Base-by-base conservation (phyloP, 176 grass and related monocot species). In the Lolium perenne region DNA sequence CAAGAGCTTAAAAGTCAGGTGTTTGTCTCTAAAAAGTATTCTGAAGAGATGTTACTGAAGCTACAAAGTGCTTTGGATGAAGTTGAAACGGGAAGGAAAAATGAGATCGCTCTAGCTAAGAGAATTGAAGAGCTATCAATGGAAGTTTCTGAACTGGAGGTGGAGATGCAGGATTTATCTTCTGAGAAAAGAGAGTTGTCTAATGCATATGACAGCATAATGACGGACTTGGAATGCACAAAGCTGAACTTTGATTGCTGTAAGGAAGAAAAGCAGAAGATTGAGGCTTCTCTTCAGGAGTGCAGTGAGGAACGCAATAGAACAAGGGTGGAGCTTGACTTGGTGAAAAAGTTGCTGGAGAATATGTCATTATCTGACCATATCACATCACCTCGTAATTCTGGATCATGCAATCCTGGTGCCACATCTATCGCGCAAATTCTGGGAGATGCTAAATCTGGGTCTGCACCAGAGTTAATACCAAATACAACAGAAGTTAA, bases 31-130 rank as follows among this genome's bases (percentile, higher is more conserved):
- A 94, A 96, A 86, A 94, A 96, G 47, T 94, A 96, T 92, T 83
- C 97, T 60, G 97, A 99, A 96, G 97, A 99, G 88, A 96, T 99
- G 94, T 80, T 99, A 80, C 60, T 99, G 60, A 99, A 96, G 85
- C 82, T 99, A 77, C 94, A 99, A 93, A 94, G 83, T 86, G 84
- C 97, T 86, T 86, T 96, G 82, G 92, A 99, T 87, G 97, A 99
- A 65, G 90, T 96, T 82, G 94, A 96, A 87, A 94, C 70, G 71
- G 86, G 88, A 59, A 95, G 87, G 85, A 99, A 99, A 89, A 96
- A 86, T 73, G 97, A 99, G 87, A 90, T 92, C 88, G 87, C 87
- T 81, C 91, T 99, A 61, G 90, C 88, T 70, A 99, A 99, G 85
- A 94, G 85, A 77, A 91, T 99, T 68, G 94, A 99, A 84, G 97